Base-by-base conservation (phyloP, 2,329 filamentous ascomycete species). In the Claviceps spartinae region DNA sequence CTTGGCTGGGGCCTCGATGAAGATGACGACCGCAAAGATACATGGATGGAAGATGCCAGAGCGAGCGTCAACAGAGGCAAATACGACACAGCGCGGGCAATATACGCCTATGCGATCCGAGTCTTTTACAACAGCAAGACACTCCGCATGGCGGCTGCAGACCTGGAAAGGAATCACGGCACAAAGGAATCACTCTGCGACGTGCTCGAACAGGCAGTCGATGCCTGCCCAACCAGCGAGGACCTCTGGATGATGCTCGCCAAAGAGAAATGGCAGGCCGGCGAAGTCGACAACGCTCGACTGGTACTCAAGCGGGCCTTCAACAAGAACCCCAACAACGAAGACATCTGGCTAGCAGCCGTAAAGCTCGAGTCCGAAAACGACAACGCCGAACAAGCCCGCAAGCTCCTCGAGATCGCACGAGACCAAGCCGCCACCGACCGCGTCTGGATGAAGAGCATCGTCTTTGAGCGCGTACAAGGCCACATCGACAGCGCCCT, bases 351-450 rank as follows among this genome's bases (percentile, higher is more conserved):
- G 85, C 82, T 96, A 47, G 87, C 90, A 16, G 93, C 93, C 46
- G 93, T 98, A 58, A 95, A 96, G 67, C 81, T 98, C 34, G 93
- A 98, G 69, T 88, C 93, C 1, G 90, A 97, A 62, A 91, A 88
- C 55, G 79, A 83, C 44, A 82, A 95, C 61, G 83, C 81, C 42
- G 85, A 89, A 40, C 82, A 93, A 63, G 93, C 93, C 1, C 78
- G 90, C 45, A 80, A 85, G 55, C 79, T 98, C 24, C 77, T 98
- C 41, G 79, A 82, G 50, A 85, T 86, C 13, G 93, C 93, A 22
- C 82, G 93, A 51, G 81, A 86, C 53, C 86, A 95, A 66, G 90
- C 93, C 1, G 88, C 90, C 2, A 98, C 93, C 0, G 93, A 97
- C 63, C 86, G 93, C 47, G 90, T 98, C 7, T 98, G 90, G 85